A percentile compares a stretch with the other conserved stretches of the same genome.
Conservation (phyloP, 2,329 filamentous ascomycete species). For the Ophiocordyceps robertsii region DNA sequence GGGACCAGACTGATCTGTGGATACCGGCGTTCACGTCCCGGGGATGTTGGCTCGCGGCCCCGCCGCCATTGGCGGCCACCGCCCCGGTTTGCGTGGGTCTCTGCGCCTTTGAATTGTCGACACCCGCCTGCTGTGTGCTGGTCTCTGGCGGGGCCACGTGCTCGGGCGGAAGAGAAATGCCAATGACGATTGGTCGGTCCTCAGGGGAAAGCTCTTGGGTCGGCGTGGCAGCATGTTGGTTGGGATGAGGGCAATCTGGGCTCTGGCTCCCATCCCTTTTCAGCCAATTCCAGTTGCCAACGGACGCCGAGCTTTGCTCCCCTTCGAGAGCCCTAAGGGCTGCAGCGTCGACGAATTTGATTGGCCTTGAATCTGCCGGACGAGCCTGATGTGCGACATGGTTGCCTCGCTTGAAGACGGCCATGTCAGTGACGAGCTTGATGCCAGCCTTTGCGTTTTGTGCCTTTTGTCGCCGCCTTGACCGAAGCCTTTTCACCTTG, state of each 20-base stretch:
- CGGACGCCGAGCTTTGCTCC: slow-evolving; percentile 35
- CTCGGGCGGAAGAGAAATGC: slow-evolving; percentile 47
- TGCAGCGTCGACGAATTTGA: slow-evolving; percentile 43
- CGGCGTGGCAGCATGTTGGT: slow-evolving; percentile 12
- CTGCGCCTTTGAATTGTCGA: slow-evolving; percentile 19
- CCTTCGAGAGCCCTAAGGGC: slow-evolving; percentile 48
- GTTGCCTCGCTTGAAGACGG: slow-evolving; percentile 31
- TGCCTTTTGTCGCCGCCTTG: slow-evolving; percentile 45
- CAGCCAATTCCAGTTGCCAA: slow-evolving; percentile 46
- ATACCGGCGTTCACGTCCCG: neutral
- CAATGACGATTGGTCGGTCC: slow-evolving; percentile 60
- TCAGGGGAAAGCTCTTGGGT: slow-evolving; percentile 47
- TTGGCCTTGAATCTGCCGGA: slow-evolving; percentile 16
- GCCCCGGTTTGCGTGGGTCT: neutral
- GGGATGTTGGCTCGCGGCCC: neutral
- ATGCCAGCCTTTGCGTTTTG: slow-evolving; percentile 51
- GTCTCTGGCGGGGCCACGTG: slow-evolving; percentile 15
- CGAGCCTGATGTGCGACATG: slow-evolving; percentile 19
- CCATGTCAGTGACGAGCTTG: slow-evolving; percentile 57
- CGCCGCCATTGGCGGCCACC: too few relatives aligned
- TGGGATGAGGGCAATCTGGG: slow-evolving; percentile 13
- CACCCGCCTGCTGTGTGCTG: slow-evolving; percentile 34
- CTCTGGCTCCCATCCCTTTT: slow-evolving; percentile 24
- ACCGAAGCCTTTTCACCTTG: slow-evolving; percentile 36
- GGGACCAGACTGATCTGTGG: slow-evolving; percentile 42